phyloP scores from a whole-genome alignment of 1,139 yeast genomes.

The Protomyces macrosporus region DNA sequence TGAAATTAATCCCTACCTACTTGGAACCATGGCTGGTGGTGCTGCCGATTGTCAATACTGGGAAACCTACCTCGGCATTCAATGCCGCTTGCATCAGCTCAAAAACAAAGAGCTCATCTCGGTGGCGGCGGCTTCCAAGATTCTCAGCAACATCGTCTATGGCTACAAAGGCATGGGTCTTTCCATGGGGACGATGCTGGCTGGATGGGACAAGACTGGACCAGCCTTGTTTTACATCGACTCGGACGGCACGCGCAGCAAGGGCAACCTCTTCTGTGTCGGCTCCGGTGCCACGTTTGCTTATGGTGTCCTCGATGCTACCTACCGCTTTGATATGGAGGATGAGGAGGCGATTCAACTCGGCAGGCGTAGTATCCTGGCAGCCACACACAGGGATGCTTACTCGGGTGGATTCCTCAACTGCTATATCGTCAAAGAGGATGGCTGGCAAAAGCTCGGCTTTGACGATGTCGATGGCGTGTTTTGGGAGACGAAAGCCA shows the following conservation, averaged over 20 bases:
- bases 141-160: conserved; percentile 80
- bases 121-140: conserved; percentile 95
- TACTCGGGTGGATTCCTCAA: conserved; percentile 96
- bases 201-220: conserved; percentile 79
- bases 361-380: conserved; percentile 92
- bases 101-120: conserved; percentile 91
- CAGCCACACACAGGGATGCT: conserved; percentile 98
- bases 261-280: conserved; percentile 93
- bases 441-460: conserved; percentile 95
- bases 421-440: conserved; percentile 78
- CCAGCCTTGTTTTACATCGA: conserved; percentile 95
- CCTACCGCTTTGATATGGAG: conserved; percentile 78
- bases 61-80: conserved; percentile 98
- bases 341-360: conserved; percentile 90
- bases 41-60: conserved; percentile 99
- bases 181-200: conserved; percentile 52
- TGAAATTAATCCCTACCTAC: conserved; percentile 79
- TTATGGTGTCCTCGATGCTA: conserved; percentile 95
- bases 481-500: conserved; percentile 85
- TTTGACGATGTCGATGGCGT: conserved; percentile 86
- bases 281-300: conserved; percentile 99
- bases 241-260: conserved; percentile 91
- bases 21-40: conserved; percentile 99
- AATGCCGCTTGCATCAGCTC: conserved; percentile 90
- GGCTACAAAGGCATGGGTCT: conserved; percentile 97